Percentiles rank a stretch among this genome's conserved stretches.
Evolutionary conservation across 2,329 filamentous ascomycete species (phyloP).

Genomic region (Exophiala viscosa): DNA sequence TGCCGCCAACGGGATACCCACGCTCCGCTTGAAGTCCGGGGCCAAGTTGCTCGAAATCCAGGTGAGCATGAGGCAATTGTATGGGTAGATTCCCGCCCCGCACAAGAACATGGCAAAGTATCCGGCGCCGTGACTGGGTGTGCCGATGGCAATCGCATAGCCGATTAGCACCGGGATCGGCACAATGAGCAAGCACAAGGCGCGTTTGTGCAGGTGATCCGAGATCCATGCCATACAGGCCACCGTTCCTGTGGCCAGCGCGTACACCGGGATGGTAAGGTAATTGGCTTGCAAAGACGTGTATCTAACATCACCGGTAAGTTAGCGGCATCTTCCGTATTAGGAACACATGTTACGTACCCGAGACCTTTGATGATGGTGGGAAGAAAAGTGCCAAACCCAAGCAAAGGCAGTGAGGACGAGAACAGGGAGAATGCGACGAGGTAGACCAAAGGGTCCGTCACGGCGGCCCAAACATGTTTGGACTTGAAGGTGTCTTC

Average conservation of each 20-base stretch:
- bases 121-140: conserved; percentile 30
- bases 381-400: conserved; percentile 8
- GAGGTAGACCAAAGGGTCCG: conserved; percentile 11
- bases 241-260: conserved; percentile 33
- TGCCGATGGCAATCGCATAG: conserved; percentile 34
- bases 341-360: not conserved
- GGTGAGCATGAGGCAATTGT: conserved; percentile 28
- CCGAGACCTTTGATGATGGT: conserved; percentile 21
- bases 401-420: conserved; percentile 4
- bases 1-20: conserved; percentile 32
- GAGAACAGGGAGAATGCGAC: conserved; percentile 5
- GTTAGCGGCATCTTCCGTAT: not conserved
- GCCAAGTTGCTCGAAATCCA: conserved; percentile 35
- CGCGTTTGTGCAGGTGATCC: conserved; percentile 33
- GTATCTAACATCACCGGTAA: not conserved
- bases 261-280: conserved; percentile 56
- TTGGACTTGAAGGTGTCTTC: conserved; percentile 25
- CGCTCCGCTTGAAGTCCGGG: conserved; percentile 35
- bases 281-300: conserved; percentile 37
- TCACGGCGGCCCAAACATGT: conserved; percentile 23
- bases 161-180: conserved; percentile 33
- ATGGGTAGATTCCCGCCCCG: conserved; percentile 28
- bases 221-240: conserved; percentile 27
- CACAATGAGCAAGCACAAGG: conserved; percentile 31
- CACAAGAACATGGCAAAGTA: conserved; percentile 36